A percentile compares a stretch with the other conserved stretches of the same genome.
phyloP scores from a whole-genome alignment of 2,329 filamentous ascomycete species.

The Zelopaecilomyces penicillatus region DNA sequence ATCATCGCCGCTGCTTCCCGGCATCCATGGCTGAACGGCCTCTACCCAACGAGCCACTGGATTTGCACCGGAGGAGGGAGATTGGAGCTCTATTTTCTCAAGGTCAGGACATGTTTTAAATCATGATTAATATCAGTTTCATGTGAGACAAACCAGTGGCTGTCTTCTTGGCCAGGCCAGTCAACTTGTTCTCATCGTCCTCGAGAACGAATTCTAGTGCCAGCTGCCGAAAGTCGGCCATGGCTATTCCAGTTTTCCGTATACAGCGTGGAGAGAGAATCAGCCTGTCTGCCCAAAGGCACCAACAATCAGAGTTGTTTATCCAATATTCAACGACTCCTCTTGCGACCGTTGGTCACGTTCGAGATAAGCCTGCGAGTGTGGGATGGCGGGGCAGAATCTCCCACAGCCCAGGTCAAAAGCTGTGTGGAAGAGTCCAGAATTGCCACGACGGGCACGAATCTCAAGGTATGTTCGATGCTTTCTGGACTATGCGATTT shows the following conservation, averaged over 20 bases:
- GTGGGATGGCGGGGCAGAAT: too few species aligned
- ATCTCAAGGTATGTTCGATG: too few species aligned
- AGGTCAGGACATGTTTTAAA: background rate
- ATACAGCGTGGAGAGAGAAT: too few species aligned
- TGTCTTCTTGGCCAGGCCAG: slow-evolving; percentile 35
- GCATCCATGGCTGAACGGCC: slow-evolving; percentile 48
- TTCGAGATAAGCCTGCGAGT: too few species aligned
- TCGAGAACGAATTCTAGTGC: slow-evolving; percentile 47
- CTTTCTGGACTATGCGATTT: too few species aligned
- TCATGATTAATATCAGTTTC: background rate
- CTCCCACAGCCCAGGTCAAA: too few species aligned
- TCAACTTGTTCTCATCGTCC: slow-evolving; percentile 35
- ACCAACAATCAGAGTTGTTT: too few species aligned
- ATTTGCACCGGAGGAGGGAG: slow-evolving; percentile 32
- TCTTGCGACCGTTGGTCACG: too few species aligned
- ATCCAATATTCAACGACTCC: too few species aligned
- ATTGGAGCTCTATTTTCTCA: slow-evolving; percentile 33
- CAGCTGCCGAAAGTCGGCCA: slow-evolving; percentile 45
- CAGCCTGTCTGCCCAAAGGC: too few species aligned
- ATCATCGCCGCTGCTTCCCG: slow-evolving; percentile 30
- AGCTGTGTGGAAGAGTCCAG: too few species aligned
- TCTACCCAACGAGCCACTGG: slow-evolving; percentile 47
- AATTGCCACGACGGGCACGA: too few species aligned
- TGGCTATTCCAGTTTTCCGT: slow-evolving; percentile 14
- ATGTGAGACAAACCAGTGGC: slow-evolving; percentile 28